These are phyloP conservation scores for Rhodamnia argentea DNA, from an alignment of 345 rosid species.

Conservation along the genomic window DNA sequence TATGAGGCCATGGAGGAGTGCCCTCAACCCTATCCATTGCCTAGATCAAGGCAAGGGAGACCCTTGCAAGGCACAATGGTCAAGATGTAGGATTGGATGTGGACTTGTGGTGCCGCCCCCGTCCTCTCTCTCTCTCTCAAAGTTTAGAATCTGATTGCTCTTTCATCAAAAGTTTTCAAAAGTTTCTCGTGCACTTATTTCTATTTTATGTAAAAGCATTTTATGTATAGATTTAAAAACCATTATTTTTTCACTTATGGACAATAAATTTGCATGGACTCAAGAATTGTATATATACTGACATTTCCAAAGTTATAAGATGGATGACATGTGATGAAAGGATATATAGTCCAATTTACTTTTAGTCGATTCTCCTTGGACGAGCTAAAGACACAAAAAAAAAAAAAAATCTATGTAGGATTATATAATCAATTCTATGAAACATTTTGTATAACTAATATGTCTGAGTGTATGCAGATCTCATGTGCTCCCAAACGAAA, in stretches of 20 bases:
- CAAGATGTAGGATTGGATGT: too few relatives aligned
- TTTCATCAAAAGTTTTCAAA: too few relatives aligned
- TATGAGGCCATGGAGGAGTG: background rate
- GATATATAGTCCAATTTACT: background rate
- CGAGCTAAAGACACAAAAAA: background rate
- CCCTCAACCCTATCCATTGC: background rate
- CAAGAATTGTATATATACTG: background rate
- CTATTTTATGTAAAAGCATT: too few relatives aligned
- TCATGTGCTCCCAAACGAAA: background rate
- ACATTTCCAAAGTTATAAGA: background rate
- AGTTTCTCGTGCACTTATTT: too few relatives aligned
- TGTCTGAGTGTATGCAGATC: too few relatives aligned
- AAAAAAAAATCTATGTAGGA: too few relatives aligned
- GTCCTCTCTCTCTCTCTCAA: too few relatives aligned
- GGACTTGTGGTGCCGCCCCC: too few relatives aligned
- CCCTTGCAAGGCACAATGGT: too few relatives aligned
- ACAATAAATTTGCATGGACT: background rate
- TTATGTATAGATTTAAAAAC: background rate
- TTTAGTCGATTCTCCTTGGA: background rate
- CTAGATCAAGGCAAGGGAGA: background rate
- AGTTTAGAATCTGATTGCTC: too few relatives aligned
- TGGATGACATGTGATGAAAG: background rate
- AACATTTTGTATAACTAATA: too few relatives aligned
- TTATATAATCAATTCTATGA: background rate
- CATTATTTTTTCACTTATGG: background rate